phyloP scores from a whole-genome alignment of 495 filamentous ascomycete genomes.

The Parathielavia appendiculata region DNA sequence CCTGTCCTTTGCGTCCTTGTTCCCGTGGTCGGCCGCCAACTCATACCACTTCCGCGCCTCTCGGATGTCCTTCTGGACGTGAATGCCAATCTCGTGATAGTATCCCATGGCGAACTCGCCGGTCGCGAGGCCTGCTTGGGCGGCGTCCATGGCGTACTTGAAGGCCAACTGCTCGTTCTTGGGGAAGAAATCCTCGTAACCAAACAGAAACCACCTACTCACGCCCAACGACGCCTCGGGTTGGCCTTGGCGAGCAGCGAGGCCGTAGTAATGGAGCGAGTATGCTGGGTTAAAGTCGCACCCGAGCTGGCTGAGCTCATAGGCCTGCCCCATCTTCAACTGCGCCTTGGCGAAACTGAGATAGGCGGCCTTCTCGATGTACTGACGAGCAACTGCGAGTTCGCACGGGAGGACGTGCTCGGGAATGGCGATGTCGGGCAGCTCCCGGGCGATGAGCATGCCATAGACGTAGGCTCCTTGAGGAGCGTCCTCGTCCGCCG shows the following conservation, averaged over 20 bases:
- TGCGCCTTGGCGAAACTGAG: constrained; percentile 96
- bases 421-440: constrained; percentile 81
- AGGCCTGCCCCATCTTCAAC: constrained; percentile 93
- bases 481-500: constrained; percentile 93
- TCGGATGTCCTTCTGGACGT: constrained; percentile 70
- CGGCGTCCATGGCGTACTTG: constrained; percentile 82
- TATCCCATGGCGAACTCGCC: constrained; percentile 97
- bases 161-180: constrained; percentile 95
- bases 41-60: constrained; percentile 89
- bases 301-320: constrained; percentile 86
- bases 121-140: constrained; percentile 71
- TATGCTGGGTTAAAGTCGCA: constrained; percentile 92
- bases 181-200: constrained; percentile 81
- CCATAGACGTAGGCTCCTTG: constrained; percentile 96
- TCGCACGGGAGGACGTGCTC: constrained; percentile 66
- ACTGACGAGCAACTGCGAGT: constrained; percentile 66
- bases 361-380: constrained; percentile 96
- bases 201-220: constrained; percentile 97
- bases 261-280: constrained; percentile 91
- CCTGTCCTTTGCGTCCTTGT: constrained; percentile 76
- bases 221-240: constrained; percentile 92
- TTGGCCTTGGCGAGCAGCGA: constrained; percentile 83
- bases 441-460: constrained; percentile 85
- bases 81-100: constrained; percentile 94
- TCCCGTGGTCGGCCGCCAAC: constrained; percentile 83